Conservation (phyloP, 352 stramenopile species). For the Aphanomyces stellatus region DNA sequence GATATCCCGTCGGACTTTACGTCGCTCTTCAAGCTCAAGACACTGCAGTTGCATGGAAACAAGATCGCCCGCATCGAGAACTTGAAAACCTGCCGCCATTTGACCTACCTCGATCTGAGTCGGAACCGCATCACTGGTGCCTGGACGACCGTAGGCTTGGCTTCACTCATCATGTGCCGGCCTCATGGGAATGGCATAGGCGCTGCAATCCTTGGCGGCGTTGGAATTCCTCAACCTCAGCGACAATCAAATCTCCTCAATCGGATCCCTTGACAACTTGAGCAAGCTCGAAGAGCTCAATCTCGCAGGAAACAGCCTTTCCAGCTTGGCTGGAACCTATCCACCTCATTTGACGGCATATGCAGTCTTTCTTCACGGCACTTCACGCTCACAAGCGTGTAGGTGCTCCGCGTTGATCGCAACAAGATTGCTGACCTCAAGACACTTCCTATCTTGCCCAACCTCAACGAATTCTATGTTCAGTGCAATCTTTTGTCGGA, state of each 20-base stretch:
- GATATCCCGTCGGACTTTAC: slow-evolving; percentile 48
- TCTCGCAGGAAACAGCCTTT: slow-evolving; percentile 45
- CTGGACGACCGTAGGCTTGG: slow-evolving; percentile 31
- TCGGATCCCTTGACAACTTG: slow-evolving; percentile 52
- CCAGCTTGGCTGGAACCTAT: slow-evolving; percentile 39
- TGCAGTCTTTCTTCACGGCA: neutral
- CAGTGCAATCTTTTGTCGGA: slow-evolving; percentile 44
- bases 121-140: slow-evolving; percentile 40
- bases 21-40: slow-evolving; percentile 56
- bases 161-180: neutral
- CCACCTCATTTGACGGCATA: slow-evolving; percentile 40
- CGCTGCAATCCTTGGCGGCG: slow-evolving; percentile 40
- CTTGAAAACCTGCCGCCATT: slow-evolving; percentile 36
- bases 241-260: slow-evolving; percentile 42
- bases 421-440: slow-evolving; percentile 17
- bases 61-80: slow-evolving; percentile 38
- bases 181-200: slow-evolving; percentile 21
- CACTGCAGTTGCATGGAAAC: slow-evolving; percentile 66
- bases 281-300: slow-evolving; percentile 70
- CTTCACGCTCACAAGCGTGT: neutral
- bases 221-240: slow-evolving; percentile 58
- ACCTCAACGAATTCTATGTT: slow-evolving; percentile 59
- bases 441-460: slow-evolving; percentile 4
- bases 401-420: slow-evolving; percentile 43
- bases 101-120: slow-evolving; percentile 64